Evolutionary conservation across 208 protist species (phyloP).

Genomic region (Acanthamoeba lenticulata): DNA sequence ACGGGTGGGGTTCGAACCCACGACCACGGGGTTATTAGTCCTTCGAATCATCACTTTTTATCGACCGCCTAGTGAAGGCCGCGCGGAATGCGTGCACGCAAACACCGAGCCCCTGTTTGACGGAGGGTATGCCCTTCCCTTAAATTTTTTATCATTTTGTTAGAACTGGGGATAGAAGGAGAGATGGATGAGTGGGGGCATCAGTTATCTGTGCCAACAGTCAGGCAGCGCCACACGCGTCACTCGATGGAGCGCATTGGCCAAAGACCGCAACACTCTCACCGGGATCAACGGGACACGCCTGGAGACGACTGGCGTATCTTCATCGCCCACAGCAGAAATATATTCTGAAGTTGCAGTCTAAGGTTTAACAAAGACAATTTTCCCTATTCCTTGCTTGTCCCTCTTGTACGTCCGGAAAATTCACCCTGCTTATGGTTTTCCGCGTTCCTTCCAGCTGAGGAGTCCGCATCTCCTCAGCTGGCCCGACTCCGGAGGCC

Average conservation of each 20-base stretch:
- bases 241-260: constrained; percentile 25
- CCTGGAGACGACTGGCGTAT: constrained; percentile 45
- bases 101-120: neutral
- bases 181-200: neutral
- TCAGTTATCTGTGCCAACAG: constrained; percentile 51
- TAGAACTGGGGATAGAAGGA: neutral
- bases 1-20: too few species aligned
- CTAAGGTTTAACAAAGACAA: constrained; percentile 64
- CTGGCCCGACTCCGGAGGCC: too few species aligned
- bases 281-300: neutral
- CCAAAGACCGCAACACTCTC: constrained; percentile 2
- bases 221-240: too few species aligned
- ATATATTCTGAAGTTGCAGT: constrained; percentile 58
- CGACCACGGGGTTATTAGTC: too few species aligned
- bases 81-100: neutral
- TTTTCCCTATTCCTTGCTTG: neutral
- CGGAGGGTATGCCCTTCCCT: too few species aligned
- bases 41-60: too few species aligned
- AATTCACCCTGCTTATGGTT: neutral
- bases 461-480: too few species aligned
- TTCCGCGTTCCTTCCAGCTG: too few species aligned
- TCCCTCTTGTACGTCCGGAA: neutral
- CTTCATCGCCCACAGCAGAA: constrained; percentile 12
- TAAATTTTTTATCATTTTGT: too few species aligned
- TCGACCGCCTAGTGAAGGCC: too few species aligned